Percentiles rank a stretch among this genome's conserved stretches.
Evolutionary conservation across 805 yeast species (phyloP).

Genomic region (Wickerhamiella bombiphila): DNA sequence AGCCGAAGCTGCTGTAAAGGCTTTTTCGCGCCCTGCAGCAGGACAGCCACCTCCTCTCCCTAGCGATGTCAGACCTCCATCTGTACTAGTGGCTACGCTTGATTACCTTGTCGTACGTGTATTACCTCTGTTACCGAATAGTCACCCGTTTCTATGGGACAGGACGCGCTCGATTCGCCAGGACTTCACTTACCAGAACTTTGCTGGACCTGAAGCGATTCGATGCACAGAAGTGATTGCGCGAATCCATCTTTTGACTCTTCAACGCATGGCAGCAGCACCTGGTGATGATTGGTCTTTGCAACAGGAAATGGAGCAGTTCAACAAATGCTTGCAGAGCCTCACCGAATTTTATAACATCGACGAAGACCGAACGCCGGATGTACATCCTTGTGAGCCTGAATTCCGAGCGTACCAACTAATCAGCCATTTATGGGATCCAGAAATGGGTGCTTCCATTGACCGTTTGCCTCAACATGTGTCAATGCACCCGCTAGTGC

Average conservation of each 20-base stretch:
- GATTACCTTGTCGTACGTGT: conserved; percentile 54
- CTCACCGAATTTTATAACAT: conserved; percentile 58
- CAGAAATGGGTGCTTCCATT: conserved; percentile 64
- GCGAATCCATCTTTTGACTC: conserved; percentile 64
- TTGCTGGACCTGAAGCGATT: conserved; percentile 82
- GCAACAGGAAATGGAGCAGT: conserved; percentile 91
- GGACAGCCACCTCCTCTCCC: conserved; percentile 98
- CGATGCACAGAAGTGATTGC: conserved; percentile 88
- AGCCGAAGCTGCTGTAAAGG: conserved; percentile 56
- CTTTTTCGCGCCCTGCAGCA: conserved; percentile 92
- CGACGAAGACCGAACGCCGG: conserved; percentile 19
- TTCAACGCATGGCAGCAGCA: conserved; percentile 71
- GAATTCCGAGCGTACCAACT: conserved; percentile 85
- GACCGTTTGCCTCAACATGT: conserved; percentile 52
- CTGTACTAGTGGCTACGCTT: conserved; percentile 48
- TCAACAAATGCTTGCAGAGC: conserved; percentile 81
- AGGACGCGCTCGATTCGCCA: conserved; percentile 92
- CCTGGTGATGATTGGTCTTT: conserved; percentile 56
- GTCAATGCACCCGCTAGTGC: conserved; percentile 41
- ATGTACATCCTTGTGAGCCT: conserved; percentile 66
- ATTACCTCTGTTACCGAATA: conserved; percentile 55
- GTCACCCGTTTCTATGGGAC: conserved; percentile 92
- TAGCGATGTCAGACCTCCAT: conserved; percentile 93
- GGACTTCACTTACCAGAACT: conserved; percentile 92
- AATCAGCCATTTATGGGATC: conserved; percentile 64